phyloP scores from a whole-genome alignment of 441 rosid genomes.

The Jatropha multifida region DNA sequence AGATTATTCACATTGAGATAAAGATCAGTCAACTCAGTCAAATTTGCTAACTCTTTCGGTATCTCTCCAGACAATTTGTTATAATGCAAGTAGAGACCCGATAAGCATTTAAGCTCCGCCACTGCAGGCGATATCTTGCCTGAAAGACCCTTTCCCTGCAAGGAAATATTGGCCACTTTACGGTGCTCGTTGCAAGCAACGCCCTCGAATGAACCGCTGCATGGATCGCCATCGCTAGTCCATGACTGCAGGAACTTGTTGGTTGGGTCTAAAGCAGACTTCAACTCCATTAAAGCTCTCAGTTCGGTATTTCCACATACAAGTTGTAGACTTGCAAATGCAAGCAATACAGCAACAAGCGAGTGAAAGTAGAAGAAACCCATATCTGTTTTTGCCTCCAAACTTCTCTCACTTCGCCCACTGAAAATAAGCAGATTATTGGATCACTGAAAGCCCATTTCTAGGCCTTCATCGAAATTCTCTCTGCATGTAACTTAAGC shows the following conservation, averaged over 20 bases:
- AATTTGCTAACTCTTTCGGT: constrained; percentile 62
- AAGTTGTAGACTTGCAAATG: constrained; percentile 21
- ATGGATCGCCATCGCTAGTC: constrained; percentile 58
- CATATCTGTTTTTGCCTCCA: constrained; percentile 25
- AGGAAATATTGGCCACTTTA: constrained; percentile 76
- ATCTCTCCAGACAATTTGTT: constrained; percentile 71
- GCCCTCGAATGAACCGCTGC: constrained; percentile 72
- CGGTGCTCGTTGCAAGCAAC: constrained; percentile 79
- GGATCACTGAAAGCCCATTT: constrained; percentile 8
- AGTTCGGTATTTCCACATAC: constrained; percentile 61
- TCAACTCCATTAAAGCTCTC: constrained; percentile 70
- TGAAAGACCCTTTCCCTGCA: constrained; percentile 79
- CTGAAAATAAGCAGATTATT: not conserved
- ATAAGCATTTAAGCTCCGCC: constrained; percentile 66
- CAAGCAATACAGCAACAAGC: constrained; percentile 28
- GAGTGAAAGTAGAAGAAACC: constrained; percentile 26
- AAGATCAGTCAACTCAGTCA: constrained; percentile 66
- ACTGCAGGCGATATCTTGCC: constrained; percentile 63
- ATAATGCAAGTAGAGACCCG: constrained; percentile 89
- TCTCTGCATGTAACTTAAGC: not conserved
- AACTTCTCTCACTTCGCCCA: constrained; percentile 8
- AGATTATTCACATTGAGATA: constrained; percentile 82
- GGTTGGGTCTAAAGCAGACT: constrained; percentile 75
- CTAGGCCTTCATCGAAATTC: not conserved
- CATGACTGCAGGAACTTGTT: constrained; percentile 69